These are phyloP conservation scores for Tetrahymena thermophila DNA, from an alignment of 73 alveolate species.

Conservation along the genomic window DNA sequence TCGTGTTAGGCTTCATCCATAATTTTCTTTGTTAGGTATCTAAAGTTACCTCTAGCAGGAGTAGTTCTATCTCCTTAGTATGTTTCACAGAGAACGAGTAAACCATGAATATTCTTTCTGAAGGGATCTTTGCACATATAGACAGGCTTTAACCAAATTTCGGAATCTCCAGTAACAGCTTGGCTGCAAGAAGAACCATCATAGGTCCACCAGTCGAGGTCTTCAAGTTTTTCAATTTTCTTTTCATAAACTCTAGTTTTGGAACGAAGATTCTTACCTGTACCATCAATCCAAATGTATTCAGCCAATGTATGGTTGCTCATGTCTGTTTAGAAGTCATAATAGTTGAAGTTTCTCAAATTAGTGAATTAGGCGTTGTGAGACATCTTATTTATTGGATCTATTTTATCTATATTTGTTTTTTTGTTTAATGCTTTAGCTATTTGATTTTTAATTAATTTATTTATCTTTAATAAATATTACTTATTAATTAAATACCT, in stretches of 20 bases:
- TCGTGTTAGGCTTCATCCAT: conserved; percentile 51
- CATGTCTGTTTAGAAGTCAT: background rate
- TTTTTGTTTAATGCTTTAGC: background rate
- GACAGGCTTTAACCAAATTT: conserved; percentile 78
- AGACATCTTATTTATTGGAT: background rate
- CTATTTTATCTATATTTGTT: background rate
- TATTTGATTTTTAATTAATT: background rate
- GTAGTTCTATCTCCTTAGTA: conserved; percentile 66
- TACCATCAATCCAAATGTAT: conserved; percentile 82
- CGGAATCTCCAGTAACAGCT: conserved; percentile 84
- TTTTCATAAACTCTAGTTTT: conserved; percentile 48
- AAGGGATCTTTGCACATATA: conserved; percentile 81
- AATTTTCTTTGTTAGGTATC: conserved; percentile 47
- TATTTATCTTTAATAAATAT: background rate
- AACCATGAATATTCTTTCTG: conserved; percentile 68
- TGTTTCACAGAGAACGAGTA: conserved; percentile 79
- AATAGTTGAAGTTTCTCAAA: conserved; percentile 35
- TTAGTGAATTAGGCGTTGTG: conserved; percentile 3
- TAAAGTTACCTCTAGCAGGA: conserved; percentile 86
- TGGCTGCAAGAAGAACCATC: conserved; percentile 88
- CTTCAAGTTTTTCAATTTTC: conserved; percentile 32
- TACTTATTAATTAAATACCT: too few relatives aligned
- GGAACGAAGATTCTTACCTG: conserved; percentile 64
- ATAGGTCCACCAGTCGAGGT: conserved; percentile 87
- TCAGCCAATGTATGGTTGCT: conserved; percentile 45